These are phyloP conservation scores for Sporothrix inflata DNA, from an alignment of 2,329 filamentous ascomycete genomes.

Conservation along the genomic window DNA sequence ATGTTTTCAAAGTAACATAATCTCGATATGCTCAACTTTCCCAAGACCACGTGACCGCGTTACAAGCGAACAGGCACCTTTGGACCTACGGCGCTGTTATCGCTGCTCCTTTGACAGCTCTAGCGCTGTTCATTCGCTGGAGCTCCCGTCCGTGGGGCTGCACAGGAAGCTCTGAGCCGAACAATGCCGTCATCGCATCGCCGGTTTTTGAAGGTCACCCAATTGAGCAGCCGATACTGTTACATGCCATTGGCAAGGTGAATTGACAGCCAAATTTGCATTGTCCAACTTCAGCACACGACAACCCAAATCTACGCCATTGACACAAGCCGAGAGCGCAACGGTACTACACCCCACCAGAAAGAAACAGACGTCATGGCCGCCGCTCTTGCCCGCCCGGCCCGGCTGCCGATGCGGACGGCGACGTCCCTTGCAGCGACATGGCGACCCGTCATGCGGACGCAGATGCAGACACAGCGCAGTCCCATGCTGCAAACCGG, in stretches of 20 bases:
- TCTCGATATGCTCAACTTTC: too few relatives aligned
- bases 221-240: background rate
- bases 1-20: background rate
- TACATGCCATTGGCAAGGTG: background rate
- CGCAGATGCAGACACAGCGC: background rate
- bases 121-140: slow-evolving; percentile 16
- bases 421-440: slow-evolving; percentile 15
- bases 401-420: slow-evolving; percentile 24
- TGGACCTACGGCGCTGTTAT: background rate
- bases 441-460: background rate
- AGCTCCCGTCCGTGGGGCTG: slow-evolving; percentile 10
- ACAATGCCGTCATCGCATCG: slow-evolving; percentile 28
- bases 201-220: background rate
- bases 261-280: background rate
- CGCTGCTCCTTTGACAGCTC: background rate
- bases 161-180: slow-evolving; percentile 21
- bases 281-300: background rate
- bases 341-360: background rate
- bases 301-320: too few relatives aligned
- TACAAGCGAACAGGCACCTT: background rate
- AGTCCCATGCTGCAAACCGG: slow-evolving; percentile 21
- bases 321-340: background rate
- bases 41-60: background rate
- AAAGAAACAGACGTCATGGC: slow-evolving; percentile 23
- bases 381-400: slow-evolving; percentile 26